Base-by-base conservation (phyloP, 441 rosid genomes). In the Gossypium lobatum region DNA sequence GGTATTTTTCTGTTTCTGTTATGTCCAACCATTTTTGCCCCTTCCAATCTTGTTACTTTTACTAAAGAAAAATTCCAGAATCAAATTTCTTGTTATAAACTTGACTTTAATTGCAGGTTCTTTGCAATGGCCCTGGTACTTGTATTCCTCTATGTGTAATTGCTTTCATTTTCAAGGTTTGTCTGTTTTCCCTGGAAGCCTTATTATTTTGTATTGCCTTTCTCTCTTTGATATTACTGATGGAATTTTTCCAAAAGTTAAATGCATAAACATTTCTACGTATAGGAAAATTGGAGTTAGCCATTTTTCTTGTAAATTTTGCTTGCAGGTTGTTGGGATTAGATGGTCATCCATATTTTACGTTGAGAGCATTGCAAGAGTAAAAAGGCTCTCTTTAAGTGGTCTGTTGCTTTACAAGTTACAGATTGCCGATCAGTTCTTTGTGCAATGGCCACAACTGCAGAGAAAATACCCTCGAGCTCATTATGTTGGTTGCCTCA, bases 81-180 rank as follows among this genome's bases (percentile, higher is more conserved):
- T 71, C 34, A 17, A 37, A 48, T 66, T 76, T n/a, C 52, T 50
- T 46, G 77, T 2, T 57, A 3, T 72, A 25, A 3, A 31, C 52
- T 34, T 63, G 6, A 58, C 58, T 76, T 76, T 60, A 71, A 17
- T 71, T 71, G 67, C 74, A 91, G 97, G 83, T 95, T 72, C 91
- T 92, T 72, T 95, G 98, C 86, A 92, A 92, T 80, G 97, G 97
- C 74, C 97, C 97, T 7, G 96, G 97, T 75, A 92, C 98, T 6
- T 95, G 98, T 80, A 75, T 92, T 78, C 97, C 98, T 79, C 82
- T 92, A 1, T 94, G 97, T 20, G 73, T 70, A 59, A 92, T 91
- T 53, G 94, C 98, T 37, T 88, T 91, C 81, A 55, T 85, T 60
- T 89, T 94, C 81, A 92, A 92, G 97, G 97, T 91, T 61, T 34